Evolutionary conservation across 192 early-diverging fungal genomes (phyloP).

Genomic region (Coemansia sp.): DNA sequence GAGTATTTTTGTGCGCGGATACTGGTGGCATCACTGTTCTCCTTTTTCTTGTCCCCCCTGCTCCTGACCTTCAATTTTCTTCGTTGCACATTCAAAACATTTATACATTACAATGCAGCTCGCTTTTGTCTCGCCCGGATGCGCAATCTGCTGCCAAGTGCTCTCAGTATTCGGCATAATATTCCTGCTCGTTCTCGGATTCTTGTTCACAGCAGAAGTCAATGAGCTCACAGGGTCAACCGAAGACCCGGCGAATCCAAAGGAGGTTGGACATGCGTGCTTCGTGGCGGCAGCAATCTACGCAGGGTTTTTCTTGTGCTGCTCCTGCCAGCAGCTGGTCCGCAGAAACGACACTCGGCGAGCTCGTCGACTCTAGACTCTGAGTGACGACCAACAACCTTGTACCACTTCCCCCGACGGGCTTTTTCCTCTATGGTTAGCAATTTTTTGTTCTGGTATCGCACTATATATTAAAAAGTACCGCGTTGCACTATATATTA

Average conservation of each 20-base stretch:
- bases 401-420: slow-evolving; percentile 22
- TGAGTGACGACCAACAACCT: neutral
- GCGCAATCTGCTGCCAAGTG: slow-evolving; percentile 55
- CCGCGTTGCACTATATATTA: neutral
- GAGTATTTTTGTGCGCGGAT: neutral
- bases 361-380: slow-evolving; percentile 39
- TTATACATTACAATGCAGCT: slow-evolving; percentile 41
- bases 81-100: slow-evolving; percentile 7
- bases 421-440: slow-evolving; percentile 17
- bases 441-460: neutral
- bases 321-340: slow-evolving; percentile 55
- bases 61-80: neutral
- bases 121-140: slow-evolving; percentile 56
- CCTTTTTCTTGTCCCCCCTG: neutral
- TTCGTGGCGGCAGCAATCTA: slow-evolving; percentile 56
- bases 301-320: slow-evolving; percentile 52
- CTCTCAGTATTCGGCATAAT: slow-evolving; percentile 56
- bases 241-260: slow-evolving; percentile 55
- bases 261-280: slow-evolving; percentile 56
- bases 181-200: slow-evolving; percentile 51
- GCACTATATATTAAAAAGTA: neutral
- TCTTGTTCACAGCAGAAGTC: slow-evolving; percentile 55
- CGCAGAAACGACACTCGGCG: slow-evolving; percentile 43
- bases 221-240: slow-evolving; percentile 54
- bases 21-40: neutral